Evolutionary conservation across 345 rosid genomes (phyloP).

Genomic region (Eucalyptus sideroxylon): DNA sequence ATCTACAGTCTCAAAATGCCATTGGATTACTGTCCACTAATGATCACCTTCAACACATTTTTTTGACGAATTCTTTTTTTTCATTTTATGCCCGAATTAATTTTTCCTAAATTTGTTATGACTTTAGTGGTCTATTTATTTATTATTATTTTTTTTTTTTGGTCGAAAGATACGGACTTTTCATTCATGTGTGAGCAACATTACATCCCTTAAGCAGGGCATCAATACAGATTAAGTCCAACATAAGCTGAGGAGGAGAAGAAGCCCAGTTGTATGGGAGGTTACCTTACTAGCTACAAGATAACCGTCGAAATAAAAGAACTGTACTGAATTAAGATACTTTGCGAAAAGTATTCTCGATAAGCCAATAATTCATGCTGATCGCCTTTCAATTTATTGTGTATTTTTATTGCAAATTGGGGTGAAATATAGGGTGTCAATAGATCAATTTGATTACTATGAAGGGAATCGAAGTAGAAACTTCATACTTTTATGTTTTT

Average conservation of each 20-base stretch:
- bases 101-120: not conserved
- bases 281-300: not conserved
- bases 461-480: not conserved
- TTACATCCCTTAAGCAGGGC: too few species aligned
- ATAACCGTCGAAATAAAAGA: not conserved
- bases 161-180: too few species aligned
- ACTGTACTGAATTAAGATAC: not conserved
- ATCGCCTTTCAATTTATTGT: not conserved
- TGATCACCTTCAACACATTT: not conserved
- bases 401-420: not conserved
- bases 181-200: too few species aligned
- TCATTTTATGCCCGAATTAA: not conserved
- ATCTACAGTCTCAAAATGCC: not conserved
- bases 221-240: too few species aligned
- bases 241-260: too few species aligned
- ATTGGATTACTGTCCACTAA: not conserved
- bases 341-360: not conserved
- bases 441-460: accelerated
- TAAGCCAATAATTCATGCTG: not conserved
- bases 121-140: not conserved
- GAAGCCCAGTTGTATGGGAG: too few species aligned
- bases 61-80: not conserved
- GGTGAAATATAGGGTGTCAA: not conserved
- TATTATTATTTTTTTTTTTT: too few species aligned
- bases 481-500: not conserved